Base-by-base conservation (phyloP, 2,329 filamentous ascomycete genomes). In the Thyridium curvatum region DNA sequence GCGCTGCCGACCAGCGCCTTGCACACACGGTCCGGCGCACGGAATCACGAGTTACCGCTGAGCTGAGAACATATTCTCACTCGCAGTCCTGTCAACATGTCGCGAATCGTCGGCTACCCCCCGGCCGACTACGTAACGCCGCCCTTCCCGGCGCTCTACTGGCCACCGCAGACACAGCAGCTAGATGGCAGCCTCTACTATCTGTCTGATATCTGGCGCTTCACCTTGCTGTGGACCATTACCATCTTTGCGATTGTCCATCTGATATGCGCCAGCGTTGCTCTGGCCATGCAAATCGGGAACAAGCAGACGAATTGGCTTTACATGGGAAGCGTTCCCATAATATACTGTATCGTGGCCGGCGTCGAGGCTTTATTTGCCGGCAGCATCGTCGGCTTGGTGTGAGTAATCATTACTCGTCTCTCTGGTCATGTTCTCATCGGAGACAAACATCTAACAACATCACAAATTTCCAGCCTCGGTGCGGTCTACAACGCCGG, bases 181-280 rank as follows among this genome's bases (percentile, higher is more conserved):
- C 29, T 60, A 42, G 65, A 73, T 33, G 72, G 74, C 43, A 74
- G 77, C 30, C 79, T 95, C 49, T 91, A 86, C 66, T 73, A 84
- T 53, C 71, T 86, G 3, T 58, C 63, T 43, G 87, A 94, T 55
- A 86, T 94, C 40, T 91, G 87, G 82, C 82, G 84, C 47, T 95
- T 93, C 60, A 95, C 88, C 1, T 64, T 93, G 13, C 75, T 82
- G 55, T 96, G 89, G 89, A 94, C 88, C 0, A 63, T 94, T 30
- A 78, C 94, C 21, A 77, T 88, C 48, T 91, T 86, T 51, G 79
- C 76, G 28, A 70, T 79, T 15, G 85, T 90, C 45, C 87, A 95
- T 58, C 53, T 90, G 14, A 72, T 79, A 28, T 85, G 84, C 3
- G 80, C 84, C 0, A 65, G 72, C 12, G 84, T 87, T 55, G 86